These are phyloP conservation scores for Polytrichum commune DNA, from an alignment of 225 moss, liverwort and hornwort genomes.

Conservation along the genomic window DNA sequence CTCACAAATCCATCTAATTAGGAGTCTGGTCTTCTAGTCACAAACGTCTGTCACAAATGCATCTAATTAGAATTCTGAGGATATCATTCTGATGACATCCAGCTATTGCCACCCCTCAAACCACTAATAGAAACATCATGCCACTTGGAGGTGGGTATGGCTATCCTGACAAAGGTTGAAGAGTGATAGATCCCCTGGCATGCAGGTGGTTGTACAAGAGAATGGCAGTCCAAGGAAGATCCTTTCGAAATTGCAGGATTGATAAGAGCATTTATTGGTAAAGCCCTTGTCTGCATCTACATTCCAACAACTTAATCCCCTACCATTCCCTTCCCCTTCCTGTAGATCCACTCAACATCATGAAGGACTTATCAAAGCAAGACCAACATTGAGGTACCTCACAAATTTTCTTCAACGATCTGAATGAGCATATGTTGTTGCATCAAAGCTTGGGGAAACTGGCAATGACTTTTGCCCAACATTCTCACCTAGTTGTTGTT, in stretches of 20 bases:
- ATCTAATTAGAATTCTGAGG: background rate
- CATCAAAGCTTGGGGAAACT: background rate
- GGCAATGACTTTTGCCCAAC: no score
- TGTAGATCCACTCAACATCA: constrained; percentile 7
- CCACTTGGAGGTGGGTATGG: background rate
- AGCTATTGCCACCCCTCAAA: background rate
- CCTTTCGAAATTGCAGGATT: background rate
- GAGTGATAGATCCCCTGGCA: constrained; percentile 4
- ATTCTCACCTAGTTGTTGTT: no score
- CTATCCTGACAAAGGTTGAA: constrained; percentile 5
- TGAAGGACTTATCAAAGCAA: constrained; percentile 5
- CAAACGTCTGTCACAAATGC: background rate
- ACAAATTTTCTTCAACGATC: no score
- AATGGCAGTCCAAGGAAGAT: background rate
- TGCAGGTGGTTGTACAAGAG: constrained; percentile 2
- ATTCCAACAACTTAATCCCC: background rate
- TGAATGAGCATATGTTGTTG: background rate
- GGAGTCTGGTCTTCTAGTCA: background rate
- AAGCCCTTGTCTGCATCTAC: background rate
- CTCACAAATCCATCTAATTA: background rate
- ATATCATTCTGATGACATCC: background rate
- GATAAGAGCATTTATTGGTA: constrained; percentile 1
- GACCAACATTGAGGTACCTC: constrained; percentile 4
- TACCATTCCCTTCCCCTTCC: constrained; percentile 1
- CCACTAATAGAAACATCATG: no score